Percentiles rank a stretch among this genome's conserved stretches.
Conservation (phyloP, 176 grass and related monocot species). For the Oryza glumipatula region DNA sequence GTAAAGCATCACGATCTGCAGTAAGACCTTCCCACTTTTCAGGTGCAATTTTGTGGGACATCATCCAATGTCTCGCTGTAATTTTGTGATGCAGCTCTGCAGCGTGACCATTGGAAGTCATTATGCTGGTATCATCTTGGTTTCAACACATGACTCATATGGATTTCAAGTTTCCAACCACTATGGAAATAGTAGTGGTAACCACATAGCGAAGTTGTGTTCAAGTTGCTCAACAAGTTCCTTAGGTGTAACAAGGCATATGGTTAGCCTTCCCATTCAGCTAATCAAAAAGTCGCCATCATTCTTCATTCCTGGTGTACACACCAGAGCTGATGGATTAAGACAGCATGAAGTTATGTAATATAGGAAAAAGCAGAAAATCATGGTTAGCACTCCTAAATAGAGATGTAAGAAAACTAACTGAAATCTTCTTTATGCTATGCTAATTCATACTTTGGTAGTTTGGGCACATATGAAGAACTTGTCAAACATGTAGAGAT, state of each 20-base stretch:
- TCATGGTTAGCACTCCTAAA: no score
- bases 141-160: neutral
- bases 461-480: neutral
- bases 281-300: no score
- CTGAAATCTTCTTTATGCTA: no score
- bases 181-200: neutral
- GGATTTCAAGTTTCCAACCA: neutral
- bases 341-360: no score
- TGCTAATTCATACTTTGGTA: neutral
- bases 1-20: neutral
- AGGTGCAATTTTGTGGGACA: neutral
- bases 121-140: neutral
- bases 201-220: neutral
- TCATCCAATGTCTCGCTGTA: neutral
- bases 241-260: no score
- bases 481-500: neutral
- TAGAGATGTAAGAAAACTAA: no score
- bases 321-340: no score
- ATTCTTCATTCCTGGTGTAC: no score
- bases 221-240: neutral
- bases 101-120: neutral
- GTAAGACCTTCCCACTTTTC: neutral
- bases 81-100: neutral
- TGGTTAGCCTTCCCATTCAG: no score
- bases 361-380: no score